Evolutionary conservation across 306 rosid genomes (phyloP).

Genomic region (Elaeagnus macrophylla): DNA sequence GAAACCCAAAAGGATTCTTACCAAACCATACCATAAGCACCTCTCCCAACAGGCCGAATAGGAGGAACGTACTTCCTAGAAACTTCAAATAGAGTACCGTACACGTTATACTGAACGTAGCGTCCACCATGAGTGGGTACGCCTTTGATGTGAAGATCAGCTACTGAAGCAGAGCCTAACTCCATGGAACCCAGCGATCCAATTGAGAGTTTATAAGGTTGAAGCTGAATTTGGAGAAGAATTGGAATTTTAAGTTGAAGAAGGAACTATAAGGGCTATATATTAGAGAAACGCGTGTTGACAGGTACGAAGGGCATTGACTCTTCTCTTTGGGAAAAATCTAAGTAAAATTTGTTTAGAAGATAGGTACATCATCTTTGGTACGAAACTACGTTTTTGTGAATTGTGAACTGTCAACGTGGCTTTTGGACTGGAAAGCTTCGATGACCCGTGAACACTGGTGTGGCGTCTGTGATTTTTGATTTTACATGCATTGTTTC

Average conservation of each 20-base stretch:
- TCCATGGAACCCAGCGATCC: constrained; percentile 28
- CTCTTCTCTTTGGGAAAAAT: constrained; percentile 13
- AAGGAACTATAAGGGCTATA: constrained; percentile 7
- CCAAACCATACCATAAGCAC: constrained; percentile 96
- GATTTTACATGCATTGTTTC: no score
- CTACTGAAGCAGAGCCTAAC: constrained; percentile 28
- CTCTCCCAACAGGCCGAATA: constrained; percentile 88
- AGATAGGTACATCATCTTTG: no score
- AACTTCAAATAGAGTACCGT: constrained; percentile 85
- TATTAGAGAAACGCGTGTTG: constrained; percentile 16
- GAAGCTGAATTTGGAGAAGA: constrained; percentile 6
- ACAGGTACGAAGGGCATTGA: constrained; percentile 20
- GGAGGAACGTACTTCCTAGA: constrained; percentile 88
- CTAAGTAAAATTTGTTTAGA: no score
- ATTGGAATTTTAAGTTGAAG: constrained; percentile 18
- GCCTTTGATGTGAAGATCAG: constrained; percentile 51
- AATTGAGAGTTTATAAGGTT: constrained; percentile 9
- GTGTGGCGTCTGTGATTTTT: no score
- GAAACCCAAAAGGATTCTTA: constrained; percentile 25
- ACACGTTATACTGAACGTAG: constrained; percentile 72
- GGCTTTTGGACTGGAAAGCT: no score
- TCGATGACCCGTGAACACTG: no score
- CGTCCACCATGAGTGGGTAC: constrained; percentile 67
- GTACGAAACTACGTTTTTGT: no score
- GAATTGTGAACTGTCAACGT: no score